Conservation (phyloP, 2,329 filamentous ascomycete genomes). For the Pseudocercospora fuligena region DNA sequence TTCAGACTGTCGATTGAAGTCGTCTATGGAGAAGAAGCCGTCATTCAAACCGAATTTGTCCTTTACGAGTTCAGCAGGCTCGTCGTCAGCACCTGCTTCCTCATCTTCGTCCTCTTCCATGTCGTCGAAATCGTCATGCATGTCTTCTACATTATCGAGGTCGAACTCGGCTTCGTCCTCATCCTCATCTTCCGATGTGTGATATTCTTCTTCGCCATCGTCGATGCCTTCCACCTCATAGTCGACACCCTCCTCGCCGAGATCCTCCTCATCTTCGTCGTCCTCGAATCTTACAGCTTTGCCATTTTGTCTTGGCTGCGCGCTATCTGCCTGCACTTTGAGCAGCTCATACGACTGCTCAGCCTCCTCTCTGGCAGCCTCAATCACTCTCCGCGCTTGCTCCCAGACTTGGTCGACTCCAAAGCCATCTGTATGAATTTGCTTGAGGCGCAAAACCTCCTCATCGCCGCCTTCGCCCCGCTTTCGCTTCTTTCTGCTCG, state of each 20-base stretch:
- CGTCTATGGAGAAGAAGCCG: slow-evolving; percentile 96
- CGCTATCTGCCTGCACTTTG: slow-evolving; percentile 27
- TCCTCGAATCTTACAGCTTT: slow-evolving; percentile 32
- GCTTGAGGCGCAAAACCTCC: slow-evolving; percentile 74
- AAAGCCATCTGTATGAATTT: slow-evolving; percentile 85
- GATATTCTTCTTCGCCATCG: slow-evolving; percentile 43
- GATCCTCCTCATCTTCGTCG: slow-evolving; percentile 37
- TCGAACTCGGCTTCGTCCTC: slow-evolving; percentile 52
- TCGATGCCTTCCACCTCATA: slow-evolving; percentile 42
- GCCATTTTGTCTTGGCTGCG: slow-evolving; percentile 42
- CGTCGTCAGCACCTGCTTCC: slow-evolving; percentile 49
- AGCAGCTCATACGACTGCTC: slow-evolving; percentile 51
- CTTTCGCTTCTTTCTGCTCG: slow-evolving; percentile 77
- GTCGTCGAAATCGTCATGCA: slow-evolving; percentile 35
- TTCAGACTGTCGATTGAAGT: slow-evolving; percentile 94
- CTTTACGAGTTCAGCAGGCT: slow-evolving; percentile 62
- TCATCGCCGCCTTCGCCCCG: slow-evolving; percentile 57
- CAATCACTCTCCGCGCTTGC: slow-evolving; percentile 83
- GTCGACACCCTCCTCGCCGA: slow-evolving; percentile 42
- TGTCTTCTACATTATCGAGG: slow-evolving; percentile 28
- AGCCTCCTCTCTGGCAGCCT: slow-evolving; percentile 63
- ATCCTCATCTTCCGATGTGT: slow-evolving; percentile 31
- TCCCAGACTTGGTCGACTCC: slow-evolving; percentile 91
- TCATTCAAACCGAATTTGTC: slow-evolving; percentile 91
- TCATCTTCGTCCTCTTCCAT: slow-evolving; percentile 50